phyloP scores from a whole-genome alignment of 495 filamentous ascomycete species.

The Tuber borchii region DNA sequence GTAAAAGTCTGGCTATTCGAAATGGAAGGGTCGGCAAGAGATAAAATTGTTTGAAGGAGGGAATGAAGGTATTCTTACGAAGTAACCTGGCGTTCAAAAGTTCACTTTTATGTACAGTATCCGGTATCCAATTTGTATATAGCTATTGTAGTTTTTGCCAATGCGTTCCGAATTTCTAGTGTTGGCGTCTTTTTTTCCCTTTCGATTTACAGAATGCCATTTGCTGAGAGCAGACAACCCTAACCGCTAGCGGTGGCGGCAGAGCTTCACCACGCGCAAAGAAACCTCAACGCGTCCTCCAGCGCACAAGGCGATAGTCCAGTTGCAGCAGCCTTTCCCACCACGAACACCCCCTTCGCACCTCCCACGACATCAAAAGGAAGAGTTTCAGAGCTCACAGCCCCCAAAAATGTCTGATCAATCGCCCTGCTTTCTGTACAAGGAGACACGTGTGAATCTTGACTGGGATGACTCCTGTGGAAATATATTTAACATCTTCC shows the following conservation, averaged over 20 bases:
- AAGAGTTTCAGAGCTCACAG: background rate
- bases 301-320: background rate
- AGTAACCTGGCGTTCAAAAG: slow-evolving; percentile 9
- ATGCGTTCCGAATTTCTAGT: background rate
- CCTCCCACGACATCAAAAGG: background rate
- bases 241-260: background rate
- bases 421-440: slow-evolving; percentile 57
- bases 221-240: background rate
- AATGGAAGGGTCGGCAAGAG: slow-evolving; percentile 34
- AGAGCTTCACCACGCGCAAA: background rate
- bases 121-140: background rate
- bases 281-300: background rate
- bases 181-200: background rate
- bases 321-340: background rate
- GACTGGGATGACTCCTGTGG: slow-evolving; percentile 58
- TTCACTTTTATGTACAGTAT: background rate
- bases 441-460: slow-evolving; percentile 77
- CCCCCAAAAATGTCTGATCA: slow-evolving; percentile 25
- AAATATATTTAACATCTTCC: slow-evolving; percentile 63
- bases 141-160: background rate
- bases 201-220: background rate
- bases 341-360: background rate
- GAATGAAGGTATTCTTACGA: background rate
- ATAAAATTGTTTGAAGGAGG: slow-evolving; percentile 2
- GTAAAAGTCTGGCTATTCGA: slow-evolving; percentile 35